Conservation (phyloP, 192 early-diverging fungal genomes). For the Cladochytrium replicatum region DNA sequence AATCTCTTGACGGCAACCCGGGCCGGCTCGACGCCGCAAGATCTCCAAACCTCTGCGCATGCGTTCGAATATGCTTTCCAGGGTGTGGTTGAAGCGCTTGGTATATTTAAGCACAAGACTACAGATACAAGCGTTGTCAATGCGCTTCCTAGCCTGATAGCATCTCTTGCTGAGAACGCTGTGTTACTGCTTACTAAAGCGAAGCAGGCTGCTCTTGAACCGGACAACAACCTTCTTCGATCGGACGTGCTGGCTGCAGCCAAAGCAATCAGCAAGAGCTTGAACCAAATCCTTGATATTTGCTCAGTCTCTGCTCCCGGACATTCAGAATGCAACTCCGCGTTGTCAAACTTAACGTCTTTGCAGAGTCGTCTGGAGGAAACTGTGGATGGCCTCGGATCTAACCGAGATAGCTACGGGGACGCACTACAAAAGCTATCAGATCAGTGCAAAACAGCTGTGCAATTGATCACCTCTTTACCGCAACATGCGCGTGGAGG, state of each 20-base stretch:
- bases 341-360: slow-evolving; percentile 21
- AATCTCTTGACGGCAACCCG: slow-evolving; percentile 16
- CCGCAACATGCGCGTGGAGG: slow-evolving; percentile 3
- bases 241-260: slow-evolving; percentile 22
- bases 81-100: slow-evolving; percentile 17
- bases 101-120: slow-evolving; percentile 10
- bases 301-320: slow-evolving; percentile 35
- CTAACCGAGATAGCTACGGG: slow-evolving; percentile 19
- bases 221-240: slow-evolving; percentile 15
- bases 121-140: slow-evolving; percentile 5
- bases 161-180: background rate
- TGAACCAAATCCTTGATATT: slow-evolving; percentile 28
- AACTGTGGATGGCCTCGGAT: slow-evolving; percentile 22
- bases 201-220: slow-evolving; percentile 11
- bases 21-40: slow-evolving; percentile 16
- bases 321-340: slow-evolving; percentile 36
- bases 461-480: slow-evolving; percentile 6
- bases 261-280: slow-evolving; percentile 20
- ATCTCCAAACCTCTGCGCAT: slow-evolving; percentile 23
- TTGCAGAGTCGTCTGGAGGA: slow-evolving; percentile 14
- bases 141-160: background rate
- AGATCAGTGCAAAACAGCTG: slow-evolving; percentile 14
- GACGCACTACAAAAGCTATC: slow-evolving; percentile 19
- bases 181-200: background rate
- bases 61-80: slow-evolving; percentile 19